Base-by-base conservation (phyloP, 2,329 filamentous ascomycete species). In the Fusarium beomiforme region DNA sequence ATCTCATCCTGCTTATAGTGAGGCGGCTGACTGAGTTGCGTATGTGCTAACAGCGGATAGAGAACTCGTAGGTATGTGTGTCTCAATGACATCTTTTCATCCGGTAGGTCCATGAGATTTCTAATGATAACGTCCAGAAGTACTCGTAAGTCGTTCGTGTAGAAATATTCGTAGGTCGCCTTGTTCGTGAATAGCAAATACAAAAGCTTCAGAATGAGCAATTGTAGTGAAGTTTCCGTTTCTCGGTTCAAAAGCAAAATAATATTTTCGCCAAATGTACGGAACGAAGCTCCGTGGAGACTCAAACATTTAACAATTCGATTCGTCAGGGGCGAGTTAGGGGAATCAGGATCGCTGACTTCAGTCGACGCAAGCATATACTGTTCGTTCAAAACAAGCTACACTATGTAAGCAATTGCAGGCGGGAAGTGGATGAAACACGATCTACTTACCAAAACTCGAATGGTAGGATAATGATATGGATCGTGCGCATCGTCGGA, bases 381-480 rank as follows among this genome's bases (percentile, higher is more conserved):
- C 81, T 99, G 96, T 81, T 99, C 96, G 81, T 99, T 99, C 71
- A 99, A 83, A 31, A 98, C 95, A 75, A 99, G 88, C 93, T 97
- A 72, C 26, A 13, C 37, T 19, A 36, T 33, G 73, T 78, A 54
- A 78, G 75, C 61, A 39, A 51, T 24, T 13, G 13, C 13, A 24
- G 10, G 23, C 33, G 21, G 21, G 11, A 29, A 33, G 33, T 23
- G 17, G 41, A 29, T 19, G 21, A 41, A 26, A n/a, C 17, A 12
- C 23, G 23, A 43, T 31, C 55, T 49, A 84, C 91, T 79, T 82
- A 97, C 94, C 82, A 99, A 81, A 53, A 98, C 95, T 71, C 95
- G 90, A 77, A 99, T 98, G 47, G 98, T 92, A 9, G 94, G 92
- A 79, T 98, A 98, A 79, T 98, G 95, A 79, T 97, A 99, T 2